phyloP scores from a whole-genome alignment of 345 rosid genomes.

The Leavenworthia alabamica region DNA sequence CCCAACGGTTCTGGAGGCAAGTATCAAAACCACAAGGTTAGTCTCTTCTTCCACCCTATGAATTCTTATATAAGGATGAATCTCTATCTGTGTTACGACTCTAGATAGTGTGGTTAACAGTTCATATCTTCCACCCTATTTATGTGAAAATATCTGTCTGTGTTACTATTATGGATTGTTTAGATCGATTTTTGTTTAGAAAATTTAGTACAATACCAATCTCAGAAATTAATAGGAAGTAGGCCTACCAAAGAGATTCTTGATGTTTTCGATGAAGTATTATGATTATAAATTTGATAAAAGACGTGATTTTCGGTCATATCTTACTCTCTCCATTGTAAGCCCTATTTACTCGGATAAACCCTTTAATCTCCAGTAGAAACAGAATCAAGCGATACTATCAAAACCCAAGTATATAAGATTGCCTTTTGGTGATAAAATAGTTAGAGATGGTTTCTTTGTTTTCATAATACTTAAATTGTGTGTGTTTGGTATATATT shows the following conservation, averaged over 20 bases:
- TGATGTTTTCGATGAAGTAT: too few relatives aligned
- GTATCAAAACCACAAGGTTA: slow-evolving; percentile 81
- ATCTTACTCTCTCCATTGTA: too few relatives aligned
- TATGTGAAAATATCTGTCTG: background rate
- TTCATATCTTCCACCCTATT: background rate
- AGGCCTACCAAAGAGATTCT: too few relatives aligned
- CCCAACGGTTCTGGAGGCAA: slow-evolving; percentile 67
- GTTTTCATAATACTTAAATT: background rate
- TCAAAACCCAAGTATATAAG: too few relatives aligned
- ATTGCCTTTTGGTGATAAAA: background rate
- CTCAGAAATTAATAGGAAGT: too few relatives aligned
- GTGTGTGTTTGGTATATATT: slow-evolving; percentile 25
- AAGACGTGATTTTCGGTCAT: too few relatives aligned
- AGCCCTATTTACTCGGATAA: too few relatives aligned
- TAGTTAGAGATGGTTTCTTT: background rate
- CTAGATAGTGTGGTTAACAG: background rate
- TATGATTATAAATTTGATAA: too few relatives aligned
- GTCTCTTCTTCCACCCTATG: slow-evolving; percentile 20
- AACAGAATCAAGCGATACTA: too few relatives aligned
- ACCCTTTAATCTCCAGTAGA: too few relatives aligned
- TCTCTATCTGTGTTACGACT: background rate
- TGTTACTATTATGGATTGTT: background rate
- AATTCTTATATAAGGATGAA: background rate
- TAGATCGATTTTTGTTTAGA: background rate
- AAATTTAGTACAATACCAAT: background rate